Conservation (phyloP, 2,329 filamentous ascomycete genomes). For the Neonectria punicea region DNA sequence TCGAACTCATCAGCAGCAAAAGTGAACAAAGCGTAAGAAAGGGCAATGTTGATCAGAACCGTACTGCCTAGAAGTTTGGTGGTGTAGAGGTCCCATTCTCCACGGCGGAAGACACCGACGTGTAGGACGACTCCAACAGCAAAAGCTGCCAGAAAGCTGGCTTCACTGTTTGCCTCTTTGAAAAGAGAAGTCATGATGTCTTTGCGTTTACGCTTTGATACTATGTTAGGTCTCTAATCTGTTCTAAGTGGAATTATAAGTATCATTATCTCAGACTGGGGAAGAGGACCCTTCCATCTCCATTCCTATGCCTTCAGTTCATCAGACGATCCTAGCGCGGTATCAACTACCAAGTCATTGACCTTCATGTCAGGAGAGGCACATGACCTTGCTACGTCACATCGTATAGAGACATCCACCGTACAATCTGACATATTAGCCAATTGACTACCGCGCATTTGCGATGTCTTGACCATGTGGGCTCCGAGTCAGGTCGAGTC, state of each 20-base stretch:
- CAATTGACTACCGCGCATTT: not conserved
- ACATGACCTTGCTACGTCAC: not conserved
- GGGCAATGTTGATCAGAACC: not conserved
- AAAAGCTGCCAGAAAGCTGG: not conserved
- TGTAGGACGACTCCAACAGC: constrained; percentile 13
- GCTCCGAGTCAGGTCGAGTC: constrained; percentile 2
- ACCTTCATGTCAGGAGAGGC: not conserved
- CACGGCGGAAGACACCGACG: constrained; percentile 2
- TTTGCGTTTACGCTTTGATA: not conserved
- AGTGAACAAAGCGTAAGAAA: not conserved
- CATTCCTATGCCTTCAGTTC: not conserved
- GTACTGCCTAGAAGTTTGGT: constrained; percentile 5
- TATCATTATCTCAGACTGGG: not conserved
- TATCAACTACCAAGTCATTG: not conserved
- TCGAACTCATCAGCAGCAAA: not conserved
- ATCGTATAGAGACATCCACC: not conserved
- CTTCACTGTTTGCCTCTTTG: not conserved
- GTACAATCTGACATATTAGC: not conserved
- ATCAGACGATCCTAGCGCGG: not conserved
- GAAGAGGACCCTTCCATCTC: not conserved
- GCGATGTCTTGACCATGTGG: not conserved
- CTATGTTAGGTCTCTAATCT: not conserved
- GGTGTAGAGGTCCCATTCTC: constrained; percentile 28
- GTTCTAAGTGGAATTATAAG: not conserved
- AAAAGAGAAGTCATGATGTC: not conserved